phyloP scores from a whole-genome alignment of 177 flowering plant species.

The Vitis hybrid region DNA sequence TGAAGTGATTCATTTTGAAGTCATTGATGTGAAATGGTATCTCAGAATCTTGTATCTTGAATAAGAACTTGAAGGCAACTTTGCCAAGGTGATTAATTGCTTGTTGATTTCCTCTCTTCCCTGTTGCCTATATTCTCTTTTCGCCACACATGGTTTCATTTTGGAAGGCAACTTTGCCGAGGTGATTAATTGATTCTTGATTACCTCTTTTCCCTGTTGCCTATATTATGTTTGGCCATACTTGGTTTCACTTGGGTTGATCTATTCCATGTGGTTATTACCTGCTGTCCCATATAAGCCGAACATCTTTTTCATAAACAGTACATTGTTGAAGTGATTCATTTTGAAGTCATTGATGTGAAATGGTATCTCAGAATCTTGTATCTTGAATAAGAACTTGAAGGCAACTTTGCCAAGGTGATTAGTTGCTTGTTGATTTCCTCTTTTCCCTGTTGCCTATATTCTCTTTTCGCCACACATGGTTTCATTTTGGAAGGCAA shows the following conservation, averaged over 20 bases:
- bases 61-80: neutral
- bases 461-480: neutral
- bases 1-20: too few relatives aligned
- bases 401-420: constrained; percentile 5
- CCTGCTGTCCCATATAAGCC: constrained; percentile 5
- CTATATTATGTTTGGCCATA: constrained; percentile 10
- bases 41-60: neutral
- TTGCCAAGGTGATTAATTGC: constrained; percentile 9
- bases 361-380: neutral
- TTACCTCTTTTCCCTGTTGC: constrained; percentile 6
- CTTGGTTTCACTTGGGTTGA: neutral
- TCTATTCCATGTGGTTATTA: neutral
- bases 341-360: too few relatives aligned
- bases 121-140: constrained; percentile 19
- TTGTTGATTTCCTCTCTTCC: constrained; percentile 16
- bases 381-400: too few relatives aligned
- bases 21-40: too few relatives aligned
- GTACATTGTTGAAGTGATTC: too few relatives aligned
- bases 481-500: neutral
- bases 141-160: neutral
- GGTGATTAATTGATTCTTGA: neutral
- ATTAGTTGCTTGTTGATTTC: constrained; percentile 4
- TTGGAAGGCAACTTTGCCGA: neutral
- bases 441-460: constrained; percentile 25
- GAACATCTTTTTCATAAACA: constrained; percentile 1